Percentiles rank a stretch among this genome's conserved stretches.
phyloP scores from a whole-genome alignment of 1,139 yeast genomes.

The Nematodospora anomalae region DNA sequence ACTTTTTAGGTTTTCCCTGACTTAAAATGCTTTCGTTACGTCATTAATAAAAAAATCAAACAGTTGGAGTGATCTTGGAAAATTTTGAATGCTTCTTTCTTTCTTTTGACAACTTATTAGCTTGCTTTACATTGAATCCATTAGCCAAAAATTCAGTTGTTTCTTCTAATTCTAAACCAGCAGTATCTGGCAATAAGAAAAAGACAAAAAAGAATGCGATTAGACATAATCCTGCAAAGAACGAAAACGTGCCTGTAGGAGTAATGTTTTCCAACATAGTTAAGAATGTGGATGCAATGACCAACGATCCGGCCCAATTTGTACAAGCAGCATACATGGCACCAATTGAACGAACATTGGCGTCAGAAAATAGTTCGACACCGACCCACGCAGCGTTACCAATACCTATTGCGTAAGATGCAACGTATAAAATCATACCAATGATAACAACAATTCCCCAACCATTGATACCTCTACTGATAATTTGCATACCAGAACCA shows the following conservation, averaged over 20 bases:
- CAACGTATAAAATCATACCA: constrained; percentile 83
- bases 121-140: constrained; percentile 82
- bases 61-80: constrained; percentile 11
- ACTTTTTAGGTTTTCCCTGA: not conserved
- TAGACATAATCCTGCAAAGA: constrained; percentile 80
- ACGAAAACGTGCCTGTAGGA: constrained; percentile 90
- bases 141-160: constrained; percentile 75
- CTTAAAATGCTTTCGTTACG: not conserved
- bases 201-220: constrained; percentile 70
- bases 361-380: constrained; percentile 88
- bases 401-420: constrained; percentile 88
- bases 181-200: constrained; percentile 88
- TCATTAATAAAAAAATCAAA: constrained; percentile 3
- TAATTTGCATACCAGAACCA: constrained; percentile 45
- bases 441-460: constrained; percentile 89
- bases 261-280: constrained; percentile 93
- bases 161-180: constrained; percentile 88
- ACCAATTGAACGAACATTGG: constrained; percentile 85
- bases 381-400: constrained; percentile 99
- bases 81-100: constrained; percentile 32
- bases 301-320: constrained; percentile 94
- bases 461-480: constrained; percentile 54
- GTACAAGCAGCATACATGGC: constrained; percentile 90
- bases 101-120: constrained; percentile 60
- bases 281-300: constrained; percentile 85